These are phyloP conservation scores for Arctium lappa DNA, from an alignment of 129 eudicot species.

Conservation along the genomic window DNA sequence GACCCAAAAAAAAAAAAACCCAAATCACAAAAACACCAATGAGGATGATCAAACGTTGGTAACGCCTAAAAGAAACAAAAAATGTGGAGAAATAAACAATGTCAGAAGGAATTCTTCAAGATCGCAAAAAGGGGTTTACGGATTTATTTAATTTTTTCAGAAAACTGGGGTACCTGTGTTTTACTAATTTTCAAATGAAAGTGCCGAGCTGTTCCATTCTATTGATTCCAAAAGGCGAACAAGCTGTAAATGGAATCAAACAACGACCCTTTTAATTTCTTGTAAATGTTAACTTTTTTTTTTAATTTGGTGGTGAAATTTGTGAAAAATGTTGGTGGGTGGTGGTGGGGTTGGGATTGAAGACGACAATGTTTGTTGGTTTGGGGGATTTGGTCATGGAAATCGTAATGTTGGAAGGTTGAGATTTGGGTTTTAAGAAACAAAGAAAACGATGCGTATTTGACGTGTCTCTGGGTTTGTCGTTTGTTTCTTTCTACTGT, in stretches of 20 bases:
- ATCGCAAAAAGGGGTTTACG: background rate
- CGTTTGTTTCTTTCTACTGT: background rate
- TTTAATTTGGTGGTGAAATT: constrained; percentile 1
- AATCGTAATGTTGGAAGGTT: background rate
- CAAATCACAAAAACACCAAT: constrained; percentile 4
- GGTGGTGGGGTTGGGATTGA: constrained; percentile 19
- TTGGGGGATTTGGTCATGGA: background rate
- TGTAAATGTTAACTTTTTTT: background rate
- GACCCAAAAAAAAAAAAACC: background rate
- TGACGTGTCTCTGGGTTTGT: background rate
- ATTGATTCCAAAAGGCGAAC: constrained; percentile 18
- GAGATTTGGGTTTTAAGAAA: constrained; percentile 2
- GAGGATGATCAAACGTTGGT: constrained; percentile 5
- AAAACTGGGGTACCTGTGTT: constrained; percentile 27
- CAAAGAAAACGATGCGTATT: background rate
- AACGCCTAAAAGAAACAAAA: constrained; percentile 16
- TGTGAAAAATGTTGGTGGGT: background rate
- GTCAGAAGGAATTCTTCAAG: constrained; percentile 13
- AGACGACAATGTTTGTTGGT: constrained; percentile 6
- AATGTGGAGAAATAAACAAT: background rate
- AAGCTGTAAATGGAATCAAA: constrained; percentile 25
- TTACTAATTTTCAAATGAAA: constrained; percentile 11
- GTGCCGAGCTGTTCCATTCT: constrained; percentile 32
- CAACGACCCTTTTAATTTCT: constrained; percentile 3
- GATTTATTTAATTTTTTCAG: background rate